phyloP scores from a whole-genome alignment of 176 grass and related monocot species.

The Sorghum bicolor region DNA sequence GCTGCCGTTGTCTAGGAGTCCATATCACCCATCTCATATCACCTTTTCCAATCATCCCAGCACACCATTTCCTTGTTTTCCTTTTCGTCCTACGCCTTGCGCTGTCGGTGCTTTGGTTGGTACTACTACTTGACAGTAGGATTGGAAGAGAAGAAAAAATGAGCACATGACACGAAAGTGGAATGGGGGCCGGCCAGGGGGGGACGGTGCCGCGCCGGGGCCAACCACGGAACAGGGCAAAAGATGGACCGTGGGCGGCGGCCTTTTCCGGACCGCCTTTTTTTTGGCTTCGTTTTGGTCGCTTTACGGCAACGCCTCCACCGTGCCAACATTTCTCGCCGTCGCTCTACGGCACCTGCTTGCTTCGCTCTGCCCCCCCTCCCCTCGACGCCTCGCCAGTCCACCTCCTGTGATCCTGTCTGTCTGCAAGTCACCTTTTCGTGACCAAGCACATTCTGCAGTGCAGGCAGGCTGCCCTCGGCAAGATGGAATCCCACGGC shows the following conservation, averaged over 20 bases:
- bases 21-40: conserved; percentile 1
- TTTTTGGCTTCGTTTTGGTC: conserved; percentile 12
- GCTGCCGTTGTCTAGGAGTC: neutral
- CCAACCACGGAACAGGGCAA: neutral
- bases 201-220: neutral
- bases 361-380: neutral
- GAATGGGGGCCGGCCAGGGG: neutral
- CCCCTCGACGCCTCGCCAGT: neutral
- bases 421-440: neutral
- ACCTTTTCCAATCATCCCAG: neutral
- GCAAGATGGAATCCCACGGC: no score
- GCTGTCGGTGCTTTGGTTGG: conserved; percentile 5
- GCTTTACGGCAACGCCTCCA: conserved; percentile 48
- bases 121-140: neutral
- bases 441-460: neutral
- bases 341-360: neutral
- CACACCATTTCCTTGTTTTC: neutral
- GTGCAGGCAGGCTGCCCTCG: no score
- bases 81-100: neutral
- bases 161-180: neutral
- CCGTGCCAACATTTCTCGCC: conserved; percentile 12
- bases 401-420: neutral
- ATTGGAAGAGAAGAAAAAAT: conserved; percentile 10
- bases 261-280: conserved; percentile 1
- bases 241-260: conserved; percentile 3